Percentiles rank a stretch among this genome's conserved stretches.
Evolutionary conservation across 352 stramenopile genomes (phyloP).

Genomic region (Elongisporangium prolatum): DNA sequence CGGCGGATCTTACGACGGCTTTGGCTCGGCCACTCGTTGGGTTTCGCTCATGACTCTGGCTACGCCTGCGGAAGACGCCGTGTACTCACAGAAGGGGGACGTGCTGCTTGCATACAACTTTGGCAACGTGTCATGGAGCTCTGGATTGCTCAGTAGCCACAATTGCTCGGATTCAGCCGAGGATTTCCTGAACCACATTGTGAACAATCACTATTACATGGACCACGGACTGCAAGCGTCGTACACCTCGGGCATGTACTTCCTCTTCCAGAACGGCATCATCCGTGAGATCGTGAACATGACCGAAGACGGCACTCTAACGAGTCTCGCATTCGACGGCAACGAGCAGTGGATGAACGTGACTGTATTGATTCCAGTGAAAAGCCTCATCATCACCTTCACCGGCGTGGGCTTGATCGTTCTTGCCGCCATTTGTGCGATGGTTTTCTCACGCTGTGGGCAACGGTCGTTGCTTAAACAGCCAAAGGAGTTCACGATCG

Average conservation of each 20-base stretch:
- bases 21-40: conserved; percentile 28
- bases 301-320: not conserved
- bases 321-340: not conserved
- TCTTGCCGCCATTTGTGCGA: not conserved
- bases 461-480: not conserved
- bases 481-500: not conserved
- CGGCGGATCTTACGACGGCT: not conserved
- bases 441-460: not conserved
- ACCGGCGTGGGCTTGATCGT: not conserved
- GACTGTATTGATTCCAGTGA: not conserved
- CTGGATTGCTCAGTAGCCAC: conserved; percentile 17
- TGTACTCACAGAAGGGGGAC: conserved; percentile 20
- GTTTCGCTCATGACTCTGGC: conserved; percentile 32
- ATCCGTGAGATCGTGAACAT: conserved; percentile 14
- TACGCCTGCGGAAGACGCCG: conserved; percentile 8
- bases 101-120: conserved; percentile 28
- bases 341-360: not conserved
- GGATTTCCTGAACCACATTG: conserved; percentile 23
- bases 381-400: not conserved
- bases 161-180: conserved; percentile 38
- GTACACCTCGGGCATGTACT: conserved; percentile 45
- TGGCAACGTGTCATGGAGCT: conserved; percentile 4
- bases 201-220: conserved; percentile 42
- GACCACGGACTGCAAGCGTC: conserved; percentile 35
- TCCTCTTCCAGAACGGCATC: conserved; percentile 51